A percentile compares a stretch with the other conserved stretches of the same genome.
phyloP scores from a whole-genome alignment of 2,329 filamentous ascomycete genomes.

The Thermothelomyces thermophilus region DNA sequence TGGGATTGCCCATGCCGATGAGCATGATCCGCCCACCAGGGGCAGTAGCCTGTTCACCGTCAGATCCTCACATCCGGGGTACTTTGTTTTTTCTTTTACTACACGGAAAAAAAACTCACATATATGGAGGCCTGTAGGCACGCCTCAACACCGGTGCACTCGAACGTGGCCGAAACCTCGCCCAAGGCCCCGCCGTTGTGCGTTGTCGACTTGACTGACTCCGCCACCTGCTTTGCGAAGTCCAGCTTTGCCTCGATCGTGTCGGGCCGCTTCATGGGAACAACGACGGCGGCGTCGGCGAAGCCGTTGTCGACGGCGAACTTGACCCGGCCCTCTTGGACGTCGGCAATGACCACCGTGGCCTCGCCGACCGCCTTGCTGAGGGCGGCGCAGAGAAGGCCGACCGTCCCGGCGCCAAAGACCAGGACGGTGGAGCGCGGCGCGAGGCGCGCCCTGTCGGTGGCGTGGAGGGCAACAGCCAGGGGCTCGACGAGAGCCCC shows the following conservation, averaged over 20 bases:
- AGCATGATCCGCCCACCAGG: conserved; percentile 64
- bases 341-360: conserved; percentile 48
- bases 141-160: conserved; percentile 72
- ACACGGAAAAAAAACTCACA: conserved; percentile 35
- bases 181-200: conserved; percentile 41
- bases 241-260: conserved; percentile 47
- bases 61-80: no score
- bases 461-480: conserved; percentile 53
- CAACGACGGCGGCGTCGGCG: conserved; percentile 46
- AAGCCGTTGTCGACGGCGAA: conserved; percentile 53
- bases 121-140: conserved; percentile 72
- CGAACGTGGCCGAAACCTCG: conserved; percentile 63
- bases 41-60: conserved; percentile 41
- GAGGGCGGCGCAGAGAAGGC: conserved; percentile 54
- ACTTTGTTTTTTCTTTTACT: not conserved
- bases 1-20: conserved; percentile 66
- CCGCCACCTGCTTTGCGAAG: conserved; percentile 45
- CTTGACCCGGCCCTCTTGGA: conserved; percentile 48
- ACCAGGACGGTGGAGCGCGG: conserved; percentile 42
- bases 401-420: conserved; percentile 56
- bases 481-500: conserved; percentile 56
- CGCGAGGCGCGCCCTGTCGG: conserved; percentile 39
- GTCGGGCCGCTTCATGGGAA: conserved; percentile 43
- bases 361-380: conserved; percentile 39
- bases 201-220: conserved; percentile 33